Percentiles rank a stretch among this genome's conserved stretches.
Conservation (phyloP, 768 basidiomycete genomes). For the Suillus brevipes region DNA sequence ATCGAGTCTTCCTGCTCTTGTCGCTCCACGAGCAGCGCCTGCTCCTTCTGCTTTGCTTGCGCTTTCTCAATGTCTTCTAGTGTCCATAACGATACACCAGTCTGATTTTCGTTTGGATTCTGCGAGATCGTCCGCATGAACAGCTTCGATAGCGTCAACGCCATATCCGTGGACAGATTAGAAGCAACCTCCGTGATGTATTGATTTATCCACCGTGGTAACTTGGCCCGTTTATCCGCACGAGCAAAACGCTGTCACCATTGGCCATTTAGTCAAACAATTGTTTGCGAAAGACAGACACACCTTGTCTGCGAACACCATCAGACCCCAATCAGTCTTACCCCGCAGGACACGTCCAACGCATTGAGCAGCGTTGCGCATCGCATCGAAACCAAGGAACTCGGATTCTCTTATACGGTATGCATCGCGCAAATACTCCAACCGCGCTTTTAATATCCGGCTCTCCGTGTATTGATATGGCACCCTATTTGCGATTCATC, state of each 20-base stretch:
- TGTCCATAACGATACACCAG: conserved; percentile 93
- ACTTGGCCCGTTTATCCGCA: conserved; percentile 90
- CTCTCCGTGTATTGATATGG: conserved; percentile 99
- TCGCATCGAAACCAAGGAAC: conserved; percentile 98
- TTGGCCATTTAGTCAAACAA: background rate
- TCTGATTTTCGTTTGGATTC: conserved; percentile 94
- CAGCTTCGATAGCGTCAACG: conserved; percentile 86
- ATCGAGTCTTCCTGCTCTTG: conserved; percentile 26
- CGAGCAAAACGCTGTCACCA: conserved; percentile 78
- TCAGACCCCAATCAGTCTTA: conserved; percentile 99
- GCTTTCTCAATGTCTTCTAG: conserved; percentile 87
- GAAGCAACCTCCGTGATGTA: conserved; percentile 99
- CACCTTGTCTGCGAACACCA: conserved; percentile 99
- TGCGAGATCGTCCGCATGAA: conserved; percentile 99
- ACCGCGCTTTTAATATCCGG: conserved; percentile 92
- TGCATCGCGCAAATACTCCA: conserved; percentile 97
- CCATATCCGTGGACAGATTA: conserved; percentile 98
- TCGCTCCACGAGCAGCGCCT: conserved; percentile 51
- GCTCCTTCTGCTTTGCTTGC: conserved; percentile 77
- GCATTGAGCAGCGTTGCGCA: conserved; percentile 99
- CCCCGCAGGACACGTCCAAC: conserved; percentile 96
- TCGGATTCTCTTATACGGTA: conserved; percentile 98
- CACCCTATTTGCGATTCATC: conserved; percentile 49
- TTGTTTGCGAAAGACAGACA: conserved; percentile 9
- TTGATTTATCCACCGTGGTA: conserved; percentile 98